Percentiles rank a stretch among this genome's conserved stretches.
These are phyloP conservation scores for Coemansia sp. DNA, from an alignment of 371 early-diverging fungal species.

Conservation along the genomic window DNA sequence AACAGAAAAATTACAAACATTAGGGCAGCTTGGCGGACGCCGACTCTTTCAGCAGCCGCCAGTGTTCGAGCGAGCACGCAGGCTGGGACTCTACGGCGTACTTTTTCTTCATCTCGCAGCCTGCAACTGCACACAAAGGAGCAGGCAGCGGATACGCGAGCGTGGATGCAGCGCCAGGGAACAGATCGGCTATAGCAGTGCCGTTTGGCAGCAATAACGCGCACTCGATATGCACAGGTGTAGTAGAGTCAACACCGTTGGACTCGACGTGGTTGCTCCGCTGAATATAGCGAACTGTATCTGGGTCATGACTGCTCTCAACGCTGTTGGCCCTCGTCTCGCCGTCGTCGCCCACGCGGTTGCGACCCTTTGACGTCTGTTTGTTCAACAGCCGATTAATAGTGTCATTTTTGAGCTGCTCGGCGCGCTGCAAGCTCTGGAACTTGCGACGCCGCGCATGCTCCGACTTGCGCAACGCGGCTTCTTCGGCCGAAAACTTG, in stretches of 20 bases:
- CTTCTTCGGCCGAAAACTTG: conserved; percentile 65
- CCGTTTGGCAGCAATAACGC: conserved; percentile 16
- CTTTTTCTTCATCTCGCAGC: conserved; percentile 31
- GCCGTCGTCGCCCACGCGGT: conserved; percentile 56
- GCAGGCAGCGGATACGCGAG: conserved; percentile 17
- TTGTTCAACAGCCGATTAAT: conserved; percentile 74
- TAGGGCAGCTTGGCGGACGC: not conserved
- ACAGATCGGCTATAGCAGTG: not conserved
- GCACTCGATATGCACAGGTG: conserved; percentile 11
- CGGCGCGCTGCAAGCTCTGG: conserved; percentile 73
- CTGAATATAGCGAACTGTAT: conserved; percentile 26
- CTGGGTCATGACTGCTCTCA: conserved; percentile 29
- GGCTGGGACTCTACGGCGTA: conserved; percentile 29
- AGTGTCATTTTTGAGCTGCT: conserved; percentile 73
- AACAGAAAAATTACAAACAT: not conserved
- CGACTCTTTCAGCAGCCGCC: conserved; percentile 25
- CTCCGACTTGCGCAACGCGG: conserved; percentile 70
- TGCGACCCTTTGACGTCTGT: conserved; percentile 69
- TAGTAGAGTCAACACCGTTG: not conserved
- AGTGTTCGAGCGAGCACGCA: conserved; percentile 47
- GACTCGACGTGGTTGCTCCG: conserved; percentile 2
- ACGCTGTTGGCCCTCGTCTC: conserved; percentile 36
- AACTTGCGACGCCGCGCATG: conserved; percentile 74
- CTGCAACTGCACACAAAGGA: conserved; percentile 19
- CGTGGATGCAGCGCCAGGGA: conserved; percentile 15